Evolutionary conservation across 2,329 filamentous ascomycete species (phyloP).

Genomic region (Ceratocystis huliohia): DNA sequence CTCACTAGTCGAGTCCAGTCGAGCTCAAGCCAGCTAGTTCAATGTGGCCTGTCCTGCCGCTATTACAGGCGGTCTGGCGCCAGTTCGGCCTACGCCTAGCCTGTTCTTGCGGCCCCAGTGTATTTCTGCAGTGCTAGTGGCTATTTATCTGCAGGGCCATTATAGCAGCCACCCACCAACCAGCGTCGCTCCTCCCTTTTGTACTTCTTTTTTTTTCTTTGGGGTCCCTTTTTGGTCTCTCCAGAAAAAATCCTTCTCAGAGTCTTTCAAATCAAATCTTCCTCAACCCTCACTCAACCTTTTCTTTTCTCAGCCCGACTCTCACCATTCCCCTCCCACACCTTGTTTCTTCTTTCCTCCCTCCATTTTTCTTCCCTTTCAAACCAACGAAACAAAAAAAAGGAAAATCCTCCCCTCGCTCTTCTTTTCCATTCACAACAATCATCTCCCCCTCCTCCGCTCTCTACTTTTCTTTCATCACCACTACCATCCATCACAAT

Average conservation of each 20-base stretch:
- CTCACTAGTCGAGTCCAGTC: too few species aligned
- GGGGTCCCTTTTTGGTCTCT: not conserved
- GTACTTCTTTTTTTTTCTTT: not conserved
- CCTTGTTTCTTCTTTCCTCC: constrained; percentile 25
- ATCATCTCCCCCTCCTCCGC: not conserved
- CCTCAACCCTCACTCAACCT: constrained; percentile 18
- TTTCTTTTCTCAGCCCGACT: constrained; percentile 17
- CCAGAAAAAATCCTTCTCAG: constrained; percentile 3
- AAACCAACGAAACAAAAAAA: constrained; percentile 17
- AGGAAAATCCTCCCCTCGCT: not conserved
- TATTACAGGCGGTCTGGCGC: not conserved
- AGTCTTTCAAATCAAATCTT: constrained; percentile 13
- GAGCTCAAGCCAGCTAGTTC: too few species aligned
- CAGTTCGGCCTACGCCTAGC: too few species aligned
- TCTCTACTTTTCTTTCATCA: constrained; percentile 24
- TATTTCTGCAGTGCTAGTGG: not conserved
- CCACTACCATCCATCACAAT: constrained; percentile 30
- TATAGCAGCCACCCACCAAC: not conserved
- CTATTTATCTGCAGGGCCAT: not conserved
- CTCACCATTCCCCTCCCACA: constrained; percentile 25
- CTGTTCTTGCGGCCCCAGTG: too few species aligned
- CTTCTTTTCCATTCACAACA: constrained; percentile 11
- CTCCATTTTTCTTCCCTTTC: constrained; percentile 26
- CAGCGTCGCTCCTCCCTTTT: not conserved
- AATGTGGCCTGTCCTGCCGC: not conserved